Base-by-base conservation (phyloP, 2,329 filamentous ascomycete genomes). In the Trichoderma citrinoviride region DNA sequence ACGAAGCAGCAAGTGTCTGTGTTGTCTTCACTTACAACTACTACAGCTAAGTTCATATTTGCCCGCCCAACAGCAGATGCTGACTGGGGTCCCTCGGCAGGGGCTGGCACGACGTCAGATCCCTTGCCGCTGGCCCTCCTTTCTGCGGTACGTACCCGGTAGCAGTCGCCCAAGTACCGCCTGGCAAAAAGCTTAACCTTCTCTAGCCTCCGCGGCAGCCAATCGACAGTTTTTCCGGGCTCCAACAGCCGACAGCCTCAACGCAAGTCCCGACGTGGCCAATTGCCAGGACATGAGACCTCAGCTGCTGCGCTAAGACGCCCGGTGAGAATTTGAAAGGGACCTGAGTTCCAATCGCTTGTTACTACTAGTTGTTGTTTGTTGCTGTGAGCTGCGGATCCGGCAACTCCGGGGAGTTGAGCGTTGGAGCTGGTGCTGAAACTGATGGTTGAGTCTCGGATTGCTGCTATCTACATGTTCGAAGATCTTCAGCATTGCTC, bases 231-330 rank as follows among this genome's bases (percentile, higher is more conserved):
- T 64, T 64, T 64, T 56, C 61, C 52, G 61, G 25, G 27, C 41
- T 25, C 19, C 19, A 64, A 56, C 61, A 64, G 61, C 61, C 61
- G 61, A 64, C 50, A 64, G 61, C 61, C 61, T 64, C 61, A 56
- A 29, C 56, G 10, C 61, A 64, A 64, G 61, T 64, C 61, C 61
- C 61, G 61, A 64, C 50, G 61, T 49, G 61, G 61, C 61, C 50
- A 62, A 62, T 37, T 37, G 33, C 33, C 10, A 7, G 29, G 29
- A 7, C 37, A 54, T 61, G 37, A 52, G 57, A 53, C 29, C 10
- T 54, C 58, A 62, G 58, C 58, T 62, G 57, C 33, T 52, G 37
- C 47, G 40, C 58, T 62, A 62, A 54, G 53, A 33, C 43, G 47
- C 47, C 40, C 41, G 43, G 54, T 19, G 19, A 43, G 25, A 37